Evolutionary conservation across 2,329 filamentous ascomycete species (phyloP), one percentile per base, ranked within the genome.

Genomic region (Colletotrichum zoysiae): DNA sequence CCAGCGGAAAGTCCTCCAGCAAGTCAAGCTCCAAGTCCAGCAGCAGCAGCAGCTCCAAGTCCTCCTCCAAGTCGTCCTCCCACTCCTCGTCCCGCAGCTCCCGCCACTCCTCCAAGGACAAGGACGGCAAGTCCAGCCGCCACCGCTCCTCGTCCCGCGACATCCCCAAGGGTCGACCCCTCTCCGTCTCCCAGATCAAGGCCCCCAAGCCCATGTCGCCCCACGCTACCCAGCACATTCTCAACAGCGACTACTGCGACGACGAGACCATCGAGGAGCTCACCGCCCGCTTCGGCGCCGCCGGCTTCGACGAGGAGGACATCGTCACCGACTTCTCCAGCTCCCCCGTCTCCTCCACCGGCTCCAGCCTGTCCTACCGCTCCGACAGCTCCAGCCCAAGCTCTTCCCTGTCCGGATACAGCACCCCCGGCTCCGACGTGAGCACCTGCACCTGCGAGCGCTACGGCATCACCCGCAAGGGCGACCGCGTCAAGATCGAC

Each of bases 401-500:
- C 83, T 95, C 91, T 48, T 92, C 90, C 73, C 87, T 92, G 76
- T 91, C 92, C 67, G 92, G 91, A 77, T 95, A 94, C 82, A 94
- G 93, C 86, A 93, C 91, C 74, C 92, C 92, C 74, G 88, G 87
- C 83, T 94, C 92, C 64, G 93, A 92, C 78, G 91, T 90, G 84
- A 91, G 88, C 79, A 89, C 88, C 81, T 98, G 96, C 90, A 95
- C 92, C 75, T 98, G 95, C 85, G 94, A 98, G 83, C 93, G 95
- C 85, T 98, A 96, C 86, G 95, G 95, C 78, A 97, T 98, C 86
- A 98, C 95, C 75, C 93, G 95, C 84, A 91, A 92, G 82, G 95
- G 95, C 80, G 93, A 97, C 83, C 92, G 95, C 79, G 93, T 98
- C 88, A 96, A 95, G 89, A 91, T 98, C 82, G 95, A 98, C 89